Base-by-base conservation (phyloP, 352 stramenopile species). In the Phytophthora crassamura region DNA sequence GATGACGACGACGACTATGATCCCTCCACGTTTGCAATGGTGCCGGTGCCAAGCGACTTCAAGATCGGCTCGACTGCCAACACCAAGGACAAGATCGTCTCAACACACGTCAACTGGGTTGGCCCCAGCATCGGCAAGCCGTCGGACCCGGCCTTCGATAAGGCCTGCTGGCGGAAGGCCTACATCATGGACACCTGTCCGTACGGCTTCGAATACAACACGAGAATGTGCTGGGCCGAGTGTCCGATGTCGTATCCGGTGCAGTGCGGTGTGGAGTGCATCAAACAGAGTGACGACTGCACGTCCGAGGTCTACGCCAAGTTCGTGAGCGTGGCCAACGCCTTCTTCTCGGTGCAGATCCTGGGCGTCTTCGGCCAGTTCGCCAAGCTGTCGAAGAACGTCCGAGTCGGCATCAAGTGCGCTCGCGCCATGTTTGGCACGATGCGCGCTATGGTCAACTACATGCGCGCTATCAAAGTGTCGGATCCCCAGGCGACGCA, bases 361-460 rank as follows among this genome's bases (percentile, higher is more conserved):
- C 47, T 56, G 16, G 56, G 58, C 18, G 66, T 83, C 7, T 80
- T 84, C 18, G 73, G 73, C 7, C 16, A 71, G 3, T 72, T 64
- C 20, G 16, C 67, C 0, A 34, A 56, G 34, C 46, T 64, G 3
- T 45, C 56, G 7, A 64, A 50, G 30, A 63, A 28, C 7, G 65
- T 73, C 5, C 59, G 60, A 15, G 52, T 67, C 10, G 56, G 43
- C 7, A 56, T 64, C 45, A 64, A 55, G 36, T 64, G 56, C 28
- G 38, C 43, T 6, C 48, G 56, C 18, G 48, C 45, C 22, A 64
- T 64, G 56, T 53, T 64, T 6, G 48, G 56, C 7, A 53, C 46
- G 8, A 18, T 35, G n/a, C 49, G 64, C n/a, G 62, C 68, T 20
- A 76, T 76, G 12, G 54, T 72, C 57, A 76, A 76, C 41, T 73